These are phyloP conservation scores for Angophora floribunda DNA, from an alignment of 345 rosid species.

Conservation along the genomic window DNA sequence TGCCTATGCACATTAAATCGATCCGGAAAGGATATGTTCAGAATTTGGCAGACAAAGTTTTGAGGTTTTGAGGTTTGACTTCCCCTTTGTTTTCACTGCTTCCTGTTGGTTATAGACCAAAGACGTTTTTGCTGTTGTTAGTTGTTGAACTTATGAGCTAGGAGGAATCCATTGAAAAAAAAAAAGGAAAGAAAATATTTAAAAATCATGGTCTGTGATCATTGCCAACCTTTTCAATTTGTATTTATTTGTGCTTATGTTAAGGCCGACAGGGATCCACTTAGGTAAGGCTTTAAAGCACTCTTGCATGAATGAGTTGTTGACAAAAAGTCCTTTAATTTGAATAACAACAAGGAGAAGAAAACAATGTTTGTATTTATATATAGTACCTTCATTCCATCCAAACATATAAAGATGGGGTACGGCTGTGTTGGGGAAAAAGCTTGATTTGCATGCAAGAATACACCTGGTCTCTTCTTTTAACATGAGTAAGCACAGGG, in stretches of 20 bases:
- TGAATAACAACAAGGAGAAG: background rate
- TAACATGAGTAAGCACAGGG: background rate
- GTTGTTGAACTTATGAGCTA: background rate
- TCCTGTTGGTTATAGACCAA: background rate
- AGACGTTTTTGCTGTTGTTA: background rate
- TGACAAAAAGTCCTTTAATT: slow-evolving; percentile 3
- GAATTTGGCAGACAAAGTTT: background rate
- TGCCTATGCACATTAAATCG: background rate
- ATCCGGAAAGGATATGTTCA: background rate
- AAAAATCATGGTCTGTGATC: background rate
- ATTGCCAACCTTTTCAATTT: background rate
- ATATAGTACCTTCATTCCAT: background rate
- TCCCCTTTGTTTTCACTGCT: background rate
- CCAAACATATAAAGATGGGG: background rate
- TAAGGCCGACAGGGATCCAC: background rate
- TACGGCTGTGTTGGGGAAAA: background rate
- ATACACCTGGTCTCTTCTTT: slow-evolving; percentile 1
- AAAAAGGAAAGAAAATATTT: background rate
- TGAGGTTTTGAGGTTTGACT: background rate
- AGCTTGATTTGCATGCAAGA: background rate
- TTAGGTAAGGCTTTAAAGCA: background rate
- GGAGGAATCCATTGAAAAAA: background rate
- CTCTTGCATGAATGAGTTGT: background rate
- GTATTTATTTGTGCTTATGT: background rate
- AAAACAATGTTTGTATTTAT: background rate